Conservation (phyloP, 2,329 filamentous ascomycete genomes). For the Cladosporium sp. region DNA sequence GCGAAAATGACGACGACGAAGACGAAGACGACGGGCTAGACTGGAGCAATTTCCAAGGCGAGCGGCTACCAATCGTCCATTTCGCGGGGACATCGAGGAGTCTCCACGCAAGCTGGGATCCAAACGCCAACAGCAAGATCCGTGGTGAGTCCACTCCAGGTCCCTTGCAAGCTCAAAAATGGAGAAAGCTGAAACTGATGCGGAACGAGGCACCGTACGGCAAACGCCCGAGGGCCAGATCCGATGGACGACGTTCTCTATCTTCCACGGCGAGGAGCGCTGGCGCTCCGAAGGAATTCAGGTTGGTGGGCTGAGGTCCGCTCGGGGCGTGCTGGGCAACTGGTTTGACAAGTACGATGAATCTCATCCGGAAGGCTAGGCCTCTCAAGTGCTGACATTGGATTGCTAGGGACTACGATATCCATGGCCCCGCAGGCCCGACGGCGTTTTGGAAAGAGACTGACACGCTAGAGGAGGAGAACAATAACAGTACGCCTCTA, state of each 20-base stretch:
- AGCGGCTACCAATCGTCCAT: slow-evolving; percentile 56
- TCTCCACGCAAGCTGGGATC: slow-evolving; percentile 59
- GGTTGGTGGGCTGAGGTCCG: slow-evolving; percentile 59
- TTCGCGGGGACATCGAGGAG: slow-evolving; percentile 59
- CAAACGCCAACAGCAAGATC: slow-evolving; percentile 61
- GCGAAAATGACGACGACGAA: slow-evolving; percentile 35
- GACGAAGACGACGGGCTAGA: slow-evolving; percentile 17
- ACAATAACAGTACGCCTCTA: not conserved
- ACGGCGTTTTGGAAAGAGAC: slow-evolving; percentile 72
- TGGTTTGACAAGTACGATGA: slow-evolving; percentile 66
- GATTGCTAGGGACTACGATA: slow-evolving; percentile 53
- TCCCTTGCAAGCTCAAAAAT: not conserved
- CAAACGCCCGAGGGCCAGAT: slow-evolving; percentile 65
- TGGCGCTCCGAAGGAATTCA: slow-evolving; percentile 76
- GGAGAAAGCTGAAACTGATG: slow-evolving; percentile 13
- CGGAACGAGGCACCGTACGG: slow-evolving; percentile 50
- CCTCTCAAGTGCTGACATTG: not conserved
- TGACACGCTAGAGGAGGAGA: slow-evolving; percentile 39
- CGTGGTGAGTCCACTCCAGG: slow-evolving; percentile 46
- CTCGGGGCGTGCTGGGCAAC: slow-evolving; percentile 63
- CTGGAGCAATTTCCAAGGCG: slow-evolving; percentile 25
- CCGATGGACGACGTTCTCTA: slow-evolving; percentile 64
- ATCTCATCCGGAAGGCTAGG: no score
- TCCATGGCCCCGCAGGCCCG: slow-evolving; percentile 64
- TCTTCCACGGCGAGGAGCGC: slow-evolving; percentile 58